Base-by-base conservation (phyloP, 2,329 filamentous ascomycete species). In the Microsporum canis region DNA sequence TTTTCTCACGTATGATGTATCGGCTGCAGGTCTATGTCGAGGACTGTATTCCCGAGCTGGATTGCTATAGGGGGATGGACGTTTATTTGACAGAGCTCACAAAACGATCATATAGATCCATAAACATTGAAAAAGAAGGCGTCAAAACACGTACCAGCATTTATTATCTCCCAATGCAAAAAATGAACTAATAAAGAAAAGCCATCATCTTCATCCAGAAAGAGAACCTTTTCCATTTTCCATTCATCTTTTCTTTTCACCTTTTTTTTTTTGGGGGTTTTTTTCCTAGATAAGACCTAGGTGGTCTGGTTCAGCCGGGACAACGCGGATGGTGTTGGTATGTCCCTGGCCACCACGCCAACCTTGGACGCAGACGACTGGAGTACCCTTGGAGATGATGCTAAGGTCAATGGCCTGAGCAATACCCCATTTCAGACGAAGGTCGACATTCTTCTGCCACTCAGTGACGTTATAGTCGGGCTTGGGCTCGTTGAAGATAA, bases 401-500 rank as follows among this genome's bases (percentile, higher is more conserved):
- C 85, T 81, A 51, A 99, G 88, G 77, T 88, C 85, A 71, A 96
- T 84, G 69, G 90, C 94, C 73, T 91, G 85, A 73, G 83, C 80
- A 75, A 99, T 89, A 75, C 89, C 94, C 91, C 92, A 99, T 83
- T 92, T 96, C 77, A 99, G 89, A 73, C 94, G 90, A 75, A 87
- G 85, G 79, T 99, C 94, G 69, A 99, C 94, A 77, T 99, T 92
- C 81, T 97, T 91, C 80, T 99, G 94, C 94, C 94, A 99, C 79
- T 95, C 91, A 71, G 88, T 84, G 77, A 88, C 84, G 75, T 82
- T 84, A 78, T 97, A 99, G 80, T 99, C 90, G 69, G 94, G 94
- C 86, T 97, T 97, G 70, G 80, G 78, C 80, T 96, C 88, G 60
- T 87, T 84, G 83, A 96, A 97, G 71, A 88, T 82, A 88, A 99